These are phyloP conservation scores for Thalassiosira profunda DNA, from an alignment of 108 stramenopile species.

Conservation along the genomic window DNA sequence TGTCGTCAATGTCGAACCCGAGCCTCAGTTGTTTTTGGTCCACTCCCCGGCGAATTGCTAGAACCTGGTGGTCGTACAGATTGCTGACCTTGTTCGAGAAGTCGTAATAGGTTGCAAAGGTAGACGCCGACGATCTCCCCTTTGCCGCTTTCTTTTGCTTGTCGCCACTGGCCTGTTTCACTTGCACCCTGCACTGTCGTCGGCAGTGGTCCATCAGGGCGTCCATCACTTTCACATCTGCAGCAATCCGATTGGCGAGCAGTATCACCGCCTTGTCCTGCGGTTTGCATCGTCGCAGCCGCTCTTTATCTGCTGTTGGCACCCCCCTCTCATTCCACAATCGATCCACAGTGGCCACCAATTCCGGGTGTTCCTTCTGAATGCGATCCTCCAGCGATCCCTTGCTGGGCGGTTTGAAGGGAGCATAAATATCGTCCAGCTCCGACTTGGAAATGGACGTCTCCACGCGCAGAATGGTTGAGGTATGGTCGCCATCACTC, in stretches of 20 bases:
- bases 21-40: conserved; percentile 55
- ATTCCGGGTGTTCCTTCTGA: conserved; percentile 51
- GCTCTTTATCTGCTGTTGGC: background rate
- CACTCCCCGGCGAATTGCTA: conserved; percentile 65
- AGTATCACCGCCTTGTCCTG: conserved; percentile 43
- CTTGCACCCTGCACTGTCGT: conserved; percentile 40
- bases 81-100: conserved; percentile 25
- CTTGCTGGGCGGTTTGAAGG: conserved; percentile 65
- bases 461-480: conserved; percentile 22
- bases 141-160: conserved; percentile 14
- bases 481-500: background rate
- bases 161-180: conserved; percentile 15
- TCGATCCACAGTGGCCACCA: conserved; percentile 42
- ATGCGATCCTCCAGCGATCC: conserved; percentile 64
- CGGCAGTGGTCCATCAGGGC: conserved; percentile 35
- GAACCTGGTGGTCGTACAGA: conserved; percentile 57
- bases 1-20: conserved; percentile 56
- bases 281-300: conserved; percentile 22
- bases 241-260: conserved; percentile 58
- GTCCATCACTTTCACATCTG: conserved; percentile 45
- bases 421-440: conserved; percentile 66
- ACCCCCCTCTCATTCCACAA: conserved; percentile 38
- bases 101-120: conserved; percentile 53
- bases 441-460: conserved; percentile 56
- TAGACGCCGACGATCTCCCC: conserved; percentile 8